Evolutionary conservation across 805 yeast genomes (phyloP), one percentile per base, ranked within the genome.

Genomic region (Sugiyamaella marilandica): DNA sequence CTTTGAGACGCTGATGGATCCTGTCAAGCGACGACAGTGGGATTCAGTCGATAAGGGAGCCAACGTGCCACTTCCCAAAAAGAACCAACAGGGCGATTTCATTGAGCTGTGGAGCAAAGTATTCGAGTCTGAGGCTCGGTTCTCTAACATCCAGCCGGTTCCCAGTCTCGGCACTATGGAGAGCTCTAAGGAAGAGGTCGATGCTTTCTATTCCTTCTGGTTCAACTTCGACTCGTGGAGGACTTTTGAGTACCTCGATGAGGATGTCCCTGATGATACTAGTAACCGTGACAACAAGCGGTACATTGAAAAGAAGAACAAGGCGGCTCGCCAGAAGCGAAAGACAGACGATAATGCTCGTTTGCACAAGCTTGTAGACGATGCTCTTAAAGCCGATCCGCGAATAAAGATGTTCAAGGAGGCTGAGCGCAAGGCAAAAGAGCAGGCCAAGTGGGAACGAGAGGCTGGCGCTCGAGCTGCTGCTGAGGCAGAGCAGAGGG

Each of bases 201-300:
- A 87, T 65, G 77, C 75, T 50, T 91, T 95, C 75, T 92, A 92
- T 79, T 80, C 82, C 62, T 92, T 89, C 82, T 94, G 94, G 86
- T 84, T 84, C 72, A 84, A 85, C 71, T 87, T 91, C 61, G 97
- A 94, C 74, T 92, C 98, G 18, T 94, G 99, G 99, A 87, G 96
- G 79, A 79, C 96, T 46, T 94, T 94, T 69, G 99, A 94, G 76
- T 94, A 91, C 77, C 81, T 90, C 71, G 99, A 94, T 70, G 99
- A 94, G 78, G 99, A 94, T 69, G 97, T 91, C 66, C 99, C 99
- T 63, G 99, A 94, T 77, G 99, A 94, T 74, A 87, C 97, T 53
- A 87, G 96, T 56, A 94, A 94, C 84, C 90, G 99, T 81, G 99
- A 94, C 72, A 96, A 94, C 82, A 94, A 94, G 79, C 95, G 99